A percentile compares a stretch with the other conserved stretches of the same genome.
These are phyloP conservation scores for Ophiosphaerella narmari DNA, from an alignment of 2,329 filamentous ascomycete genomes.

Conservation along the genomic window DNA sequence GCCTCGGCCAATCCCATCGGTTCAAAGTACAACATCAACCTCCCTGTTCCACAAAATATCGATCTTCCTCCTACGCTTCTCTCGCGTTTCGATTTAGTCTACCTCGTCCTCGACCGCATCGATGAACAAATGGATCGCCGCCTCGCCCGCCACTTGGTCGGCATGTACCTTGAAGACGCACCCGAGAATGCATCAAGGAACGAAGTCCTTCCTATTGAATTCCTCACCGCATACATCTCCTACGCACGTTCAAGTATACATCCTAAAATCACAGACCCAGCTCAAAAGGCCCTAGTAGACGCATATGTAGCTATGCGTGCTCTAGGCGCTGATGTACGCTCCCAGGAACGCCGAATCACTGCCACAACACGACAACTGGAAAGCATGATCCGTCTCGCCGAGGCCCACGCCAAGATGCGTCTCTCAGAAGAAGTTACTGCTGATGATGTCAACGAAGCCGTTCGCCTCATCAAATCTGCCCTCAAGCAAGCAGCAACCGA, in stretches of 20 bases:
- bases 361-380: constrained; percentile 96
- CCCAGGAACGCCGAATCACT: constrained; percentile 93
- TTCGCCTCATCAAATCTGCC: constrained; percentile 88
- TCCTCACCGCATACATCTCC: constrained; percentile 95
- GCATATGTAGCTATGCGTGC: constrained; percentile 95
- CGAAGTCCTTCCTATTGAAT: constrained; percentile 86
- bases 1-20: constrained; percentile 98
- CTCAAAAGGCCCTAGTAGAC: constrained; percentile 80
- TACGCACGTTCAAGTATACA: constrained; percentile 89
- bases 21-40: constrained; percentile 93
- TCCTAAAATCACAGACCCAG: constrained; percentile 77
- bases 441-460: constrained; percentile 85
- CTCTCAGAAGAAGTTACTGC: constrained; percentile 75
- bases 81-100: constrained; percentile 95
- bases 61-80: constrained; percentile 93
- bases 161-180: constrained; percentile 94
- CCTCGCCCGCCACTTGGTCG: constrained; percentile 87
- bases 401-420: constrained; percentile 98
- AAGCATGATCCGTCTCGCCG: constrained; percentile 95
- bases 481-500: constrained; percentile 98
- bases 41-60: constrained; percentile 97
- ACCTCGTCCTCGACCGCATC: constrained; percentile 90
- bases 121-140: constrained; percentile 89
- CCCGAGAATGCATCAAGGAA: constrained; percentile 80
- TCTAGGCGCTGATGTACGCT: constrained; percentile 72